These are phyloP conservation scores for Aspergillus homomorphus DNA, from an alignment of 495 filamentous ascomycete species.

Conservation along the genomic window DNA sequence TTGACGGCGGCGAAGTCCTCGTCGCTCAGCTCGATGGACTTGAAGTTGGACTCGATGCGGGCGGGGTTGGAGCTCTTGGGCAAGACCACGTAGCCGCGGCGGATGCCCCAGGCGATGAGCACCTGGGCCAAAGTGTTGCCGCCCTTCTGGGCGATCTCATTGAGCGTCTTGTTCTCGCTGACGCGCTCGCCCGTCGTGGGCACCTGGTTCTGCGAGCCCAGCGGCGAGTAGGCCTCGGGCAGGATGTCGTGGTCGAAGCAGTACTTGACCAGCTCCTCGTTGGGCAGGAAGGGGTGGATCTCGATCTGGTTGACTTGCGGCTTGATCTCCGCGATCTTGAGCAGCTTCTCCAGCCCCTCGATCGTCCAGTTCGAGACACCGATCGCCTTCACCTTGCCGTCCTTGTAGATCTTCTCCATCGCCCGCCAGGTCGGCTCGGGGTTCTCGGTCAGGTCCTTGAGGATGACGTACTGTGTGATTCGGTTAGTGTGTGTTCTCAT, in stretches of 20 bases:
- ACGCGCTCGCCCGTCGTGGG: slow-evolving; percentile 65
- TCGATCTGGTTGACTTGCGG: slow-evolving; percentile 90
- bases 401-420: slow-evolving; percentile 71
- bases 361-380: slow-evolving; percentile 86
- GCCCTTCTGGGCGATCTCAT: slow-evolving; percentile 59
- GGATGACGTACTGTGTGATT: slow-evolving; percentile 42
- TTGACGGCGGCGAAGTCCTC: slow-evolving; percentile 58
- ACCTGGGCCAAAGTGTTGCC: slow-evolving; percentile 64
- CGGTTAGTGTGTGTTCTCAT: slow-evolving; percentile 38
- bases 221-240: slow-evolving; percentile 69
- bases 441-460: slow-evolving; percentile 61
- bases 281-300: slow-evolving; percentile 90
- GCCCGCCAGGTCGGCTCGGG: slow-evolving; percentile 74
- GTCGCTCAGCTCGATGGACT: slow-evolving; percentile 54
- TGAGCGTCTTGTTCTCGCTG: slow-evolving; percentile 57
- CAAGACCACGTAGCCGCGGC: slow-evolving; percentile 68
- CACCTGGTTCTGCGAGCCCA: slow-evolving; percentile 61
- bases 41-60: slow-evolving; percentile 65
- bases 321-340: slow-evolving; percentile 60
- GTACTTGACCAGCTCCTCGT: slow-evolving; percentile 61
- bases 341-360: slow-evolving; percentile 63
- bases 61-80: slow-evolving; percentile 65
- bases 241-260: slow-evolving; percentile 71
- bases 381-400: slow-evolving; percentile 72
- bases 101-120: slow-evolving; percentile 66